A percentile compares a stretch with the other conserved stretches of the same genome.
Conservation (phyloP, 2,329 filamentous ascomycete species). For the Aspergillus japonicus region DNA sequence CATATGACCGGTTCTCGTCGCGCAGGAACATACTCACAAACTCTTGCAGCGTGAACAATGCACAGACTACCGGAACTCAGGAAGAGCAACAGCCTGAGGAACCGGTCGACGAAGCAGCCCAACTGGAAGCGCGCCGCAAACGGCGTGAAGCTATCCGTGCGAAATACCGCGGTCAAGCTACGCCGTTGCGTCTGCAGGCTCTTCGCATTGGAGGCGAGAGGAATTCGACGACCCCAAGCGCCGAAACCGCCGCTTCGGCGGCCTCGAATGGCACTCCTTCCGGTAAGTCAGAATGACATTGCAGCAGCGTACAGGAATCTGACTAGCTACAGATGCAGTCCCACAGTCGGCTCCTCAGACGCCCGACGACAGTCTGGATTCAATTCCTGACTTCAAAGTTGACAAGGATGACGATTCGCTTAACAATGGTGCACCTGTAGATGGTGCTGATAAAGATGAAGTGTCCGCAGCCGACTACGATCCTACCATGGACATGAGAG, state of each 20-base stretch:
- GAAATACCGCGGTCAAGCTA: conserved; percentile 70
- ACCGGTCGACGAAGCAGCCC: conserved; percentile 73
- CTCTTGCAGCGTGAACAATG: conserved; percentile 19
- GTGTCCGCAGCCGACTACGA: conserved; percentile 94
- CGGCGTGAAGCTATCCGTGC: conserved; percentile 81
- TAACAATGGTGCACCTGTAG: conserved; percentile 49
- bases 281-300: conserved; percentile 33
- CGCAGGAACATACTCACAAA: conserved; percentile 12
- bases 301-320: not conserved
- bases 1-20: not conserved
- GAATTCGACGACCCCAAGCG: conserved; percentile 53
- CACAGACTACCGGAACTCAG: conserved; percentile 10
- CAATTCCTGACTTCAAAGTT: conserved; percentile 62
- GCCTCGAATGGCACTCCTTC: conserved; percentile 35
- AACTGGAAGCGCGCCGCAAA: conserved; percentile 81
- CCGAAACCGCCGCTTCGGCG: conserved; percentile 43
- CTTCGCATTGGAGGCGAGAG: conserved; percentile 63
- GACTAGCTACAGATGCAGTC: conserved; percentile 27
- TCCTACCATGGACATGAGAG: conserved; percentile 81
- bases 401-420: conserved; percentile 66
- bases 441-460: conserved; percentile 61
- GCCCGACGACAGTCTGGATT: conserved; percentile 51
- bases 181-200: conserved; percentile 73
- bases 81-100: conserved; percentile 50
- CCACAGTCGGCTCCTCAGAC: conserved; percentile 47